phyloP scores from a whole-genome alignment of 148 eudicot genomes.

The Chenopodium quinoa region DNA sequence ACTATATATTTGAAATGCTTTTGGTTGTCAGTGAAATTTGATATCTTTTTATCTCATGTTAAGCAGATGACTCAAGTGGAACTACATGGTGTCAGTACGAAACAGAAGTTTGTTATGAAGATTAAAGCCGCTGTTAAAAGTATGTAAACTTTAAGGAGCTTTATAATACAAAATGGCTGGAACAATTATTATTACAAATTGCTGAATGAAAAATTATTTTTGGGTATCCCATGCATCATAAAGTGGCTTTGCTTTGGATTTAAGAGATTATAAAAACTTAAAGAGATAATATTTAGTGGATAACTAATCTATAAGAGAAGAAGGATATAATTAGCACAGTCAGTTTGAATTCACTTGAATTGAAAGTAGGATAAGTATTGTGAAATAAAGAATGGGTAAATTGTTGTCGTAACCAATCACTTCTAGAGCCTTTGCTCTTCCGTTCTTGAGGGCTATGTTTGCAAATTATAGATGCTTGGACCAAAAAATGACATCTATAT shows the following conservation, averaged over 20 bases:
- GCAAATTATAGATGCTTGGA: neutral
- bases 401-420: neutral
- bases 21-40: too few relatives aligned
- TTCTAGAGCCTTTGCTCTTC: neutral
- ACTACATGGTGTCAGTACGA: constrained; percentile 55
- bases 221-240: neutral
- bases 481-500: neutral
- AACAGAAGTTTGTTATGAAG: constrained; percentile 56
- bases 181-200: neutral
- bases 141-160: constrained; percentile 31
- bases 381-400: neutral
- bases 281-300: neutral
- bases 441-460: neutral
- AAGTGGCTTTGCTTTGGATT: neutral
- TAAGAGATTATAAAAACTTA: neutral
- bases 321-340: neutral
- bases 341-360: neutral
- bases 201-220: neutral
- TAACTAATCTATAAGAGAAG: neutral
- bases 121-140: constrained; percentile 61
- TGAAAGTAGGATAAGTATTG: neutral
- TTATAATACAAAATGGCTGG: neutral
- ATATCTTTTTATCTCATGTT: neutral
- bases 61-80: constrained; percentile 73
- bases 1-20: too few relatives aligned